Base-by-base conservation (phyloP, 2,329 filamentous ascomycete genomes). In the Triangularia verruculosa region DNA sequence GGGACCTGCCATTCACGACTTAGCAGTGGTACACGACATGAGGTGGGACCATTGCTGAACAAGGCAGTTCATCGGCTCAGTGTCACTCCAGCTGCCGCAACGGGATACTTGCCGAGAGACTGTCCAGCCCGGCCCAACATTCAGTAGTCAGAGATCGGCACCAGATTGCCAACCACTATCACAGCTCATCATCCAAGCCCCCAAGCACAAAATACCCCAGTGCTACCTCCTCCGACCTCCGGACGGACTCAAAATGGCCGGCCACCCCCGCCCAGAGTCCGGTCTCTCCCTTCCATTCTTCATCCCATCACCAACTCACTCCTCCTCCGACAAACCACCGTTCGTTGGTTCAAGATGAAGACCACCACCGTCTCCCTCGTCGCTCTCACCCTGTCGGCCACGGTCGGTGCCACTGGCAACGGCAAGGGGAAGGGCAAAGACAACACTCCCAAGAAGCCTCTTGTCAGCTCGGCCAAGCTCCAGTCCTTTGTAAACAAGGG, bases 401-500 rank as follows among this genome's bases (percentile, higher is more conserved):
- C 66, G 57, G 32, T 57, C 5, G 56, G 61, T 25, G 54, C 28
- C 24, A 39, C 28, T 28, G 57, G 51, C 17, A 51, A 34, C 8
- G 32, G 24, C n/a, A 52, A 53, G 24, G 32, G 24, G 4, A 52
- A 53, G 24, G 59, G 39, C 34, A 27, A n/a, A n/a, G 22, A 39
- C 24, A 34, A 32, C 43, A 12, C 56, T 24, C 6, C 22, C 62
- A 54, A 39, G 30, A 69, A 67, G 62, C 57, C 32, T 8, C 39
- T 67, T 6, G 68, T 70, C 24, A 54, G 17, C 24, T 69, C 69
- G 6, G 56, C 67, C 20, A 63, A 62, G 27, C 69, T 72, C 20
- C 70, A 71, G 60, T 39, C 39, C 11, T 62, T 66, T 13, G 72
- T 82, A 70, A 77, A 70, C 39, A 69, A 77, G 66, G 72, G 78